Conservation (phyloP, 768 basidiomycete genomes). For the Boletus tylopilopsis region DNA sequence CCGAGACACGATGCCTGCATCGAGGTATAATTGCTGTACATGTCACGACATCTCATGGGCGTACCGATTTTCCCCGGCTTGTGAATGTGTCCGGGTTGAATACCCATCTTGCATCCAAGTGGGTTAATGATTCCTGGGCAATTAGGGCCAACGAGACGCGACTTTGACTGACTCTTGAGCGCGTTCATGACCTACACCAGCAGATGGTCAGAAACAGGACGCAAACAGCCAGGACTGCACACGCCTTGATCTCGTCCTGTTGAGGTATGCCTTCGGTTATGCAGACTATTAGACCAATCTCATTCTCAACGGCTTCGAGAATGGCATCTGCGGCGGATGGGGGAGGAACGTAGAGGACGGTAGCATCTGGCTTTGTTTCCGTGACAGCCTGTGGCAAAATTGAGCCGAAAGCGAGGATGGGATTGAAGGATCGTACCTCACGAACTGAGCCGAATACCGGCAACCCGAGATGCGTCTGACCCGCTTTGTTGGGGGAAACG, state of each 20-base stretch:
- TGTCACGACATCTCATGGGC: constrained; percentile 13
- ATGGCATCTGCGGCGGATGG: constrained; percentile 95
- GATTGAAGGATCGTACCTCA: constrained; percentile 54
- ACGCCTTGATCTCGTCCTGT: constrained; percentile 87
- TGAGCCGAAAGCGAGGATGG: background rate
- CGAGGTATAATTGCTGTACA: background rate
- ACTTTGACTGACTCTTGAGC: constrained; percentile 89
- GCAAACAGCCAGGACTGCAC: constrained; percentile 19
- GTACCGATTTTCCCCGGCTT: constrained; percentile 91
- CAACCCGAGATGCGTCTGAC: constrained; percentile 89
- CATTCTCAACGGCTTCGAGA: constrained; percentile 97
- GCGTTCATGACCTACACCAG: constrained; percentile 79
- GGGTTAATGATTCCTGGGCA: constrained; percentile 99
- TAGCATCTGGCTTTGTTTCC: constrained; percentile 85
- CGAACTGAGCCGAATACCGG: constrained; percentile 91
- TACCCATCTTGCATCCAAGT: constrained; percentile 98
- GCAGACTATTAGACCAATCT: constrained; percentile 96
- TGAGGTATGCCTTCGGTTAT: constrained; percentile 99
- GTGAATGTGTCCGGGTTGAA: constrained; percentile 97
- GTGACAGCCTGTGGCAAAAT: constrained; percentile 65
- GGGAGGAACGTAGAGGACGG: constrained; percentile 98
- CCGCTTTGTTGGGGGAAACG: constrained; percentile 95
- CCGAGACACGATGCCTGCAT: constrained; percentile 84
- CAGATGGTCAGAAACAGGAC: background rate
- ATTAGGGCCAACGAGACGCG: constrained; percentile 96